Base-by-base conservation (phyloP, 768 basidiomycete genomes). In the Lentinus brumalis region DNA sequence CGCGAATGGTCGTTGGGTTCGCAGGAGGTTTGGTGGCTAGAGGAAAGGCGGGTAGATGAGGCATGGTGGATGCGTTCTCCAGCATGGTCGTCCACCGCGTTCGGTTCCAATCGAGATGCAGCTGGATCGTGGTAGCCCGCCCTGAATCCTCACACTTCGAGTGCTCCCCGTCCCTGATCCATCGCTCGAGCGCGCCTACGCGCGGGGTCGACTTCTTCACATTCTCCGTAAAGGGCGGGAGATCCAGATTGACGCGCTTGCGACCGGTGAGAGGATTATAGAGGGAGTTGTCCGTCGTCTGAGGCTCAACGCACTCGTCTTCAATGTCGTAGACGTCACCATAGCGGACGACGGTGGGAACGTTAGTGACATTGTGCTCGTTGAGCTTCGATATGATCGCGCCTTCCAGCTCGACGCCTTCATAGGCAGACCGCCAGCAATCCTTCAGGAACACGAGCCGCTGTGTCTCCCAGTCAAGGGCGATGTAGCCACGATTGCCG, bases 401-500 rank as follows among this genome's bases (percentile, higher is more conserved):
- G n/a, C 49, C 49, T 16, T 50, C 49, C 15, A 16, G 44, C 26
- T 18, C 11, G 12, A n/a, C 30, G 9, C 16, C 35, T 10, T 11
- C 6, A 3, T n/a, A 18, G 9, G 4, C 15, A 8, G 29, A 5
- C 6, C 52, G 52, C 52, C 52, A 39, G 14, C 14, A 15, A 18
- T 39, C 52, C 18, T 39, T 53, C 11, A 62, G 30, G 38, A 44
- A 57, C 1, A 53, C 61, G 26, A 62, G 49, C n/a, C 35, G 41
- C 9, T n/a, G 10, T 11, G 12, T 44, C 30, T 42, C 40, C 41
- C 51, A 14, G 30, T 66, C 65, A 32, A 53, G 26, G 0, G 65
- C 65, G 10, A 63, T 52, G 40, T 62, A 62, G 8, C 59, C 49
- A 1, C 44, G 50, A 5, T 50, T 57, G 0, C 42, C 55, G n/a